These are phyloP conservation scores for Aspergillus sclerotioniger DNA, from an alignment of 495 filamentous ascomycete genomes.

Conservation along the genomic window DNA sequence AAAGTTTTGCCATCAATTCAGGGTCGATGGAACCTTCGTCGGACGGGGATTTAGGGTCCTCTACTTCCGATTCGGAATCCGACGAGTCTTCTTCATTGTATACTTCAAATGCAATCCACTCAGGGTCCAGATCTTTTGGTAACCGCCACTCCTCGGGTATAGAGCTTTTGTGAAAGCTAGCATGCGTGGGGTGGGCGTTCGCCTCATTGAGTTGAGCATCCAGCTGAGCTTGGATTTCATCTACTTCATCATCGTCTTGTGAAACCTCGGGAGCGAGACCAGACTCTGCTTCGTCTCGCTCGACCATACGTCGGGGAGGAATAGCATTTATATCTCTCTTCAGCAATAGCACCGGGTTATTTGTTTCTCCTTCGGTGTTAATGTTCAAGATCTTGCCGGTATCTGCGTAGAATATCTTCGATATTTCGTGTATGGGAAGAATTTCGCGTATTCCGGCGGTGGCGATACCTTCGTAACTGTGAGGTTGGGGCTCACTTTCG, in stretches of 20 bases:
- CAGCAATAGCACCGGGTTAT: slow-evolving; percentile 81
- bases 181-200: slow-evolving; percentile 20
- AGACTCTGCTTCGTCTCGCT: slow-evolving; percentile 34
- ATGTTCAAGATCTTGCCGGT: slow-evolving; percentile 95
- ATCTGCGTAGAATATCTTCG: slow-evolving; percentile 97
- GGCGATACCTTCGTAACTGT: slow-evolving; percentile 65
- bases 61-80: slow-evolving; percentile 59
- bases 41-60: slow-evolving; percentile 25
- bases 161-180: slow-evolving; percentile 32
- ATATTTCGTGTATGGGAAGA: slow-evolving; percentile 85
- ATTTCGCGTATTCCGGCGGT: slow-evolving; percentile 78
- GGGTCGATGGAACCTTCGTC: slow-evolving; percentile 35
- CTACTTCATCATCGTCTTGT: slow-evolving; percentile 29
- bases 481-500: slow-evolving; percentile 57
- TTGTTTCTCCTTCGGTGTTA: slow-evolving; percentile 70
- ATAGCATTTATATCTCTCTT: slow-evolving; percentile 79
- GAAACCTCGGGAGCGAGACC: slow-evolving; percentile 18
- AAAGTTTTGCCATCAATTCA: slow-evolving; percentile 41
- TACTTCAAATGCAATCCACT: slow-evolving; percentile 95
- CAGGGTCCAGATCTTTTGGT: slow-evolving; percentile 79
- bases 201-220: slow-evolving; percentile 65
- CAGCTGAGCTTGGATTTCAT: slow-evolving; percentile 59
- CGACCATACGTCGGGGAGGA: slow-evolving; percentile 66
- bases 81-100: slow-evolving; percentile 63
- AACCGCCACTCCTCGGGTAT: slow-evolving; percentile 59